phyloP scores from a whole-genome alignment of 169 alveolate species.

The Plasmodium gonderi region DNA sequence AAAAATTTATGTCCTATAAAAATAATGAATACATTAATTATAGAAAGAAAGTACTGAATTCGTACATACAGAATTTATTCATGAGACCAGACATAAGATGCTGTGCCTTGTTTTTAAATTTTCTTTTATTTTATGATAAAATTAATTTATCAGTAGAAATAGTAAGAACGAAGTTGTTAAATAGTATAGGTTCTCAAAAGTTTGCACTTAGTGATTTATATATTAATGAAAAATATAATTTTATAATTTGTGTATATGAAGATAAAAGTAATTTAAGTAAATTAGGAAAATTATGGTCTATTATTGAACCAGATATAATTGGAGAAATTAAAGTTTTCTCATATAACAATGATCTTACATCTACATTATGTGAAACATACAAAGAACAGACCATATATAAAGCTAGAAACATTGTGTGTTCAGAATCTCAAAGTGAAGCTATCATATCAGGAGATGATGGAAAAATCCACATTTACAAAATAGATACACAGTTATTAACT shows the following conservation, averaged over 20 bases:
- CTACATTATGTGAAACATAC: constrained; percentile 48
- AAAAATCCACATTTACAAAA: constrained; percentile 55
- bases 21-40: constrained; percentile 55
- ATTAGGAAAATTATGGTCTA: constrained; percentile 85
- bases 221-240: constrained; percentile 44
- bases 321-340: constrained; percentile 80
- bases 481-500: constrained; percentile 27
- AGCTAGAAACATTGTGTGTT: constrained; percentile 54
- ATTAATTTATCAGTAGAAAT: constrained; percentile 54
- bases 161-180: constrained; percentile 45
- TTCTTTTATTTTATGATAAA: constrained; percentile 68
- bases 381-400: constrained; percentile 67
- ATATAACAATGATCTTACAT: constrained; percentile 75
- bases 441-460: constrained; percentile 74
- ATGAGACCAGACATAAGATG: constrained; percentile 67
- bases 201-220: constrained; percentile 61
- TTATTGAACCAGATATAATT: constrained; percentile 82
- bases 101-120: constrained; percentile 59
- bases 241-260: constrained; percentile 74
- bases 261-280: constrained; percentile 83
- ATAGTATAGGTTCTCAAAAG: constrained; percentile 63
- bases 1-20: constrained; percentile 63
- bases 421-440: constrained; percentile 34
- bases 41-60: constrained; percentile 36
- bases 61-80: constrained; percentile 52